These are phyloP conservation scores for Vigna radiata DNA, from an alignment of 306 rosid species.

Conservation along the genomic window DNA sequence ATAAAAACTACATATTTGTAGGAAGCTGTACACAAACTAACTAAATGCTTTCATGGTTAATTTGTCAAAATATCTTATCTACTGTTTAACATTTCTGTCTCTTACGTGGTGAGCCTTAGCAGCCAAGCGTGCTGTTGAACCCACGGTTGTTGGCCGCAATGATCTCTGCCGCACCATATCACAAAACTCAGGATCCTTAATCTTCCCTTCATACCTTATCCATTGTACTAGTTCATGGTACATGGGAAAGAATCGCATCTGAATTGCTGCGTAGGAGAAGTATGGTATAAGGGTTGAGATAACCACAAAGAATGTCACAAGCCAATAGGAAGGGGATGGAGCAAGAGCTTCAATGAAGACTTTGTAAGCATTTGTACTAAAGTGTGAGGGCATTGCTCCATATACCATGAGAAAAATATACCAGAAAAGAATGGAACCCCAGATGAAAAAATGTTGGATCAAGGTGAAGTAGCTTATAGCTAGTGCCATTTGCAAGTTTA, in stretches of 20 bases:
- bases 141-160: not conserved
- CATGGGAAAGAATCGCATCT: slow-evolving; percentile 29
- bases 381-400: slow-evolving; percentile 1
- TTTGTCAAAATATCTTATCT: not conserved
- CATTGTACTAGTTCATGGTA: slow-evolving; percentile 24
- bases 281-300: slow-evolving; percentile 33
- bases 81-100: not conserved
- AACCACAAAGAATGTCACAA: slow-evolving; percentile 39
- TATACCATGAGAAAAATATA: slow-evolving; percentile 20
- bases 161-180: slow-evolving; percentile 10
- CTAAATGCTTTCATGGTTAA: not conserved
- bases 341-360: slow-evolving; percentile 30
- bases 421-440: slow-evolving; percentile 32
- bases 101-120: not conserved
- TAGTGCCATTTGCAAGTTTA: slow-evolving; percentile 7
- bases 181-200: slow-evolving; percentile 25
- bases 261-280: slow-evolving; percentile 30
- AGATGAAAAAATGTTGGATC: slow-evolving; percentile 26
- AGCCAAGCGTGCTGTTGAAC: slow-evolving; percentile 4
- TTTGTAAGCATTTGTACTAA: slow-evolving; percentile 2
- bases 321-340: slow-evolving; percentile 31
- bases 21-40: slow-evolving; percentile 30
- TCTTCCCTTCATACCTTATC: slow-evolving; percentile 24
- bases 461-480: slow-evolving; percentile 35
- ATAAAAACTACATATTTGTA: not conserved